Evolutionary conservation across 805 yeast species (phyloP).

Genomic region (Candida maesae): DNA sequence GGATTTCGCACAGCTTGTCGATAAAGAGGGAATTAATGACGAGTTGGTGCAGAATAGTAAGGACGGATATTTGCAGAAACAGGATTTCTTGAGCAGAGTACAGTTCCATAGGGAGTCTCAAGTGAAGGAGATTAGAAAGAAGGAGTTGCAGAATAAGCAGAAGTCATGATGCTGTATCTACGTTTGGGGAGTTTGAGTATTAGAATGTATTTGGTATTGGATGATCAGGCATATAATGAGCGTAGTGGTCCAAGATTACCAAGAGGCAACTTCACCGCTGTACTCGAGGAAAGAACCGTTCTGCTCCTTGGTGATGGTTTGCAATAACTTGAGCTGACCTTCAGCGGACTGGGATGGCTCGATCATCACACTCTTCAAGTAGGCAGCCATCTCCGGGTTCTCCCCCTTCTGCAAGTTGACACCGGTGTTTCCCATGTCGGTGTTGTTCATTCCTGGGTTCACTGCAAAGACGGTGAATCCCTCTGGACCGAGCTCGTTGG

Average conservation of each 20-base stretch:
- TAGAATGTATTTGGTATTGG: no score
- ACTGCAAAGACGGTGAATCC: slow-evolving; percentile 30
- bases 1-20: slow-evolving; percentile 95
- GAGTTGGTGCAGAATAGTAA: slow-evolving; percentile 79
- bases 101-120: slow-evolving; percentile 42
- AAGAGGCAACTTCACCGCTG: no score
- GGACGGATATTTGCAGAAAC: slow-evolving; percentile 88
- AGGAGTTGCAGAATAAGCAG: slow-evolving; percentile 29
- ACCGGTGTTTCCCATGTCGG: slow-evolving; percentile 36
- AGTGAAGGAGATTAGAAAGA: slow-evolving; percentile 35
- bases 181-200: no score
- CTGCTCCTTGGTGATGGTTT: no score
- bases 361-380: no score
- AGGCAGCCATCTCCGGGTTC: no score
- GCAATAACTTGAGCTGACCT: no score
- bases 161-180: slow-evolving; percentile 2
- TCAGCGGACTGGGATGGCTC: no score
- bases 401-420: no score
- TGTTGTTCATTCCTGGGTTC: slow-evolving; percentile 37
- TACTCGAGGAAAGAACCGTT: no score
- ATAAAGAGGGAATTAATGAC: slow-evolving; percentile 75
- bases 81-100: slow-evolving; percentile 80
- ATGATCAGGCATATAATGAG: no score
- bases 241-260: no score
- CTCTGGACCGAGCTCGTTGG: slow-evolving; percentile 25